A percentile compares a stretch with the other conserved stretches of the same genome.
These are phyloP conservation scores for Leccinum griseonigrum DNA, from an alignment of 1,284 basidiomycete genomes.

Conservation along the genomic window DNA sequence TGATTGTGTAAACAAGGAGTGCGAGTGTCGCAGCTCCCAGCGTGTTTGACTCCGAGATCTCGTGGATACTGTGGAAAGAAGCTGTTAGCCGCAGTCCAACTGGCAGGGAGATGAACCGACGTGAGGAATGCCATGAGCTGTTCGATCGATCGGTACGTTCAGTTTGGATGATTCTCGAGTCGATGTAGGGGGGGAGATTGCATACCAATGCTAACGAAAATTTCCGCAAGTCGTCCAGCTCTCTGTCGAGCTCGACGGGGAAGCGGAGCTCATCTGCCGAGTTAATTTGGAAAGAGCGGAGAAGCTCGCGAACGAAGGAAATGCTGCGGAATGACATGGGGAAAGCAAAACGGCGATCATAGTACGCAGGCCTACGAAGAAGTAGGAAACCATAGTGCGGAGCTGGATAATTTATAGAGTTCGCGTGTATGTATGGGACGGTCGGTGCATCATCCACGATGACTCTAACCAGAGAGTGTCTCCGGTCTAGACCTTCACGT, in stretches of 20 bases:
- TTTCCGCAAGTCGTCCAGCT: constrained; percentile 26
- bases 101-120: constrained; percentile 15
- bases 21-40: constrained; percentile 24
- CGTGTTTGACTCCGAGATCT: constrained; percentile 18
- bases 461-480: neutral
- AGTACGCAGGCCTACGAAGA: neutral
- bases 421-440: neutral
- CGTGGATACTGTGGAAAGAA: constrained; percentile 18
- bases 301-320: neutral
- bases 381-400: neutral
- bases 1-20: constrained; percentile 33
- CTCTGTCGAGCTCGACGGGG: constrained; percentile 18
- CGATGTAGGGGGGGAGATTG: neutral
- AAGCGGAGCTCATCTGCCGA: constrained; percentile 1
- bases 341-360: neutral
- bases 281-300: constrained; percentile 1
- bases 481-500: constrained; percentile 15
- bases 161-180: neutral
- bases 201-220: constrained; percentile 24
- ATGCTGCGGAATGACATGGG: constrained; percentile 14
- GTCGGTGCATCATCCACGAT: neutral
- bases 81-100: neutral
- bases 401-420: neutral
- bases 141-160: neutral
- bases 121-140: constrained; percentile 30